Base-by-base conservation (phyloP, 2,329 filamentous ascomycete genomes). In the Colletotrichum sp. region DNA sequence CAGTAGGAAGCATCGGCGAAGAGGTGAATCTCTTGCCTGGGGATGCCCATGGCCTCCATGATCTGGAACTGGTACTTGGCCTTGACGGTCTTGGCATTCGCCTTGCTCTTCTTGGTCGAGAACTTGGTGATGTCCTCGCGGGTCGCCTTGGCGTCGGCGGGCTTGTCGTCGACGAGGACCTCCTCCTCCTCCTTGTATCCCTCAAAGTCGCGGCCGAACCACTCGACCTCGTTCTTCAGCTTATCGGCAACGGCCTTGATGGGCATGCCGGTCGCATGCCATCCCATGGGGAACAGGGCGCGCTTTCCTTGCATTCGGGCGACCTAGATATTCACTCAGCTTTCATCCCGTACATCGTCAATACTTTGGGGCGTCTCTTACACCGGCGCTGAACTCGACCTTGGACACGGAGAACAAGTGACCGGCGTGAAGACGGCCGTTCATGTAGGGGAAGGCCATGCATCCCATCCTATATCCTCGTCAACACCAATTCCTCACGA, bases 241-340 rank as follows among this genome's bases (percentile, higher is more conserved):
- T 98, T 98, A 88, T 99, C 96, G 70, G 97, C 96, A 81, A 95
- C 97, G 8, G 97, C 96, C 87, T 98, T 98, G 89, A 99, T 99
- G 61, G 96, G 96, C 94, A 99, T 97, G 80, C 97, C 97, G 0
- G 96, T 98, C 87, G 94, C 95, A 89, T 99, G 97, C 88, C 96
- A 99, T 36, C 96, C 97, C 82, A 97, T 93, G 73, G 97, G 97
- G 84, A 97, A 98, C 69, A 98, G 89, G 73, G 93, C 90, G 69
- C 94, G 91, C 88, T 96, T 96, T 82, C 97, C 97, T 84, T 96
- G 92, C 95, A 98, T 97, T 71, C 96, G 91, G 62, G 94, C 93
- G 28, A 74, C 74, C 74, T 76, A 32, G 5, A 13, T 22, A n/a
- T 18, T 16, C 7, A 12, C n/a, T 76, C 16, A 76, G 70, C 64